Conservation (phyloP, 164 flowering plant species). For the Vitis cinerea region DNA sequence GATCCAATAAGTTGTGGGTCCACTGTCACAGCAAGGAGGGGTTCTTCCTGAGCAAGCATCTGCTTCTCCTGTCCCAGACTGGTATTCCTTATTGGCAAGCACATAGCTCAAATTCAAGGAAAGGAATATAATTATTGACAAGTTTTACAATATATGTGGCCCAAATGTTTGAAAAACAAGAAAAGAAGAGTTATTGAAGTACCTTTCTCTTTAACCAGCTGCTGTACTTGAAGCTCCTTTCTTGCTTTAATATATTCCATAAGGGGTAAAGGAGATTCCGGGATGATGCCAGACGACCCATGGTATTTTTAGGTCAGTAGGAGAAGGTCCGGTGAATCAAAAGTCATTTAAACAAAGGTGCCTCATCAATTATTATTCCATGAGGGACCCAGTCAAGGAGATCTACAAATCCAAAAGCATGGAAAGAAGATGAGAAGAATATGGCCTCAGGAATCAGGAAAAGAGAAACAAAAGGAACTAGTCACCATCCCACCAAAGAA, state of each 20-base stretch:
- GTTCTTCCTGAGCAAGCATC: conserved; percentile 31
- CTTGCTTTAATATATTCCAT: conserved; percentile 72
- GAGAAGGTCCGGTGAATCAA: conserved; percentile 69
- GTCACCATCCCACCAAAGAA: conserved; percentile 56
- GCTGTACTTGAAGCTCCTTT: conserved; percentile 63
- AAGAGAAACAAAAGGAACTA: conserved; percentile 47
- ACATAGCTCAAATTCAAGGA: conserved; percentile 22
- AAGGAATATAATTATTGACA: conserved; percentile 41
- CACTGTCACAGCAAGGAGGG: conserved; percentile 1
- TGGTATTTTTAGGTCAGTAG: conserved; percentile 29
- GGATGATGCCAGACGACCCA: conserved; percentile 57
- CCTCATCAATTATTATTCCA: conserved; percentile 54
- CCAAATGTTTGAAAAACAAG: conserved; percentile 59
- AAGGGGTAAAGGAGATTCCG: conserved; percentile 71
- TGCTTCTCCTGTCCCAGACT: conserved; percentile 5
- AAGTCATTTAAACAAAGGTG: conserved; percentile 46
- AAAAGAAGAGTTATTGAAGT: conserved; percentile 40
- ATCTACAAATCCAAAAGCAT: conserved; percentile 50
- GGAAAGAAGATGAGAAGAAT: conserved; percentile 44
- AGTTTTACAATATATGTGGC: conserved; percentile 29
- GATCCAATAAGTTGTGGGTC: conserved; percentile 18
- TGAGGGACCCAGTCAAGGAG: conserved; percentile 37
- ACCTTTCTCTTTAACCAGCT: conserved; percentile 66
- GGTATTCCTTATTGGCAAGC: conserved; percentile 5
- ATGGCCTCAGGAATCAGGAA: conserved; percentile 61